Evolutionary conservation across 2,329 filamentous ascomycete species (phyloP).

Genomic region (Aspergillus udagawae): DNA sequence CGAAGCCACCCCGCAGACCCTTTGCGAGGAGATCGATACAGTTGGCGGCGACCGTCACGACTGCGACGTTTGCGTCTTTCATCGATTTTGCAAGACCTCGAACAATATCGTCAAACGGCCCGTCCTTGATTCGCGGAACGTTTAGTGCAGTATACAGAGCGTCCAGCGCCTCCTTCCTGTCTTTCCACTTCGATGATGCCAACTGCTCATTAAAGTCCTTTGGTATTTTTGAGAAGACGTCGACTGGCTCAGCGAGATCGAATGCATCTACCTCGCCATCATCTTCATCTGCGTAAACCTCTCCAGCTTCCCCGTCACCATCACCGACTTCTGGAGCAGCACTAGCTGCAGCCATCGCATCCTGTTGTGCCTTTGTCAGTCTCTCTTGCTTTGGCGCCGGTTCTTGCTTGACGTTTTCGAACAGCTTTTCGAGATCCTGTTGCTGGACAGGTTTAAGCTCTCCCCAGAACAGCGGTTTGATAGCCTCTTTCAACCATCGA

Average conservation of each 20-base stretch:
- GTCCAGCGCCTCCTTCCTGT: conserved; percentile 90
- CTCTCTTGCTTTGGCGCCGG: conserved; percentile 84
- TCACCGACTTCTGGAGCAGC: conserved; percentile 56
- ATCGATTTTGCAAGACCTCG: conserved; percentile 87
- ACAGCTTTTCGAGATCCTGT: conserved; percentile 85
- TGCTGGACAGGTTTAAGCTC: conserved; percentile 96
- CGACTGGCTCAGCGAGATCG: conserved; percentile 79
- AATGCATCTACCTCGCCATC: conserved; percentile 72
- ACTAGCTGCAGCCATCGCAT: conserved; percentile 68
- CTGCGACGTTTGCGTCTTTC: conserved; percentile 97
- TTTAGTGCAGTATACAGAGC: conserved; percentile 72
- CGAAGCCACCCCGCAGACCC: conserved; percentile 73
- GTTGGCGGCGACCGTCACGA: conserved; percentile 88
- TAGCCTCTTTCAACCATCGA: conserved; percentile 92
- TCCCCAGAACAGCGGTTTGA: conserved; percentile 97
- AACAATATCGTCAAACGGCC: conserved; percentile 78
- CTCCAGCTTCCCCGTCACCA: conserved; percentile 55
- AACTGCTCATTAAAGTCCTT: conserved; percentile 78
- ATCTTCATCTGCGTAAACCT: conserved; percentile 55
- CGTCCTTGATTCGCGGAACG: conserved; percentile 87
- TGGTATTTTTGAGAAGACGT: conserved; percentile 77
- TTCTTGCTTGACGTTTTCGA: conserved; percentile 89
- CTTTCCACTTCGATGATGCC: conserved; percentile 95
- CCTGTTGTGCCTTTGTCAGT: conserved; percentile 83
- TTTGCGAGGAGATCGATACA: conserved; percentile 87